These are phyloP conservation scores for Blepharisma japonicum DNA, from an alignment of 73 alveolate species.

Conservation along the genomic window DNA sequence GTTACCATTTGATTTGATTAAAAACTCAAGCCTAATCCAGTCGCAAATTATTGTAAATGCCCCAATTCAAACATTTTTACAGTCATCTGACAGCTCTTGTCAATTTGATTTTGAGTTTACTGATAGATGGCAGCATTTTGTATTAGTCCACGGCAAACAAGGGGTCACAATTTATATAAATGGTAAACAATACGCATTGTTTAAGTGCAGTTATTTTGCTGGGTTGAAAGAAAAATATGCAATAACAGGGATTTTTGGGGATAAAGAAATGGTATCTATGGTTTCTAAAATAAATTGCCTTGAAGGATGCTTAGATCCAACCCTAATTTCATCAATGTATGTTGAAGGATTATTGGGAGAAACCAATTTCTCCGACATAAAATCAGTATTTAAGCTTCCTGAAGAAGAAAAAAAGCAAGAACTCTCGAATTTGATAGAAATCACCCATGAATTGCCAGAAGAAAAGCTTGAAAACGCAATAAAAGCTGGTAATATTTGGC, in stretches of 20 bases:
- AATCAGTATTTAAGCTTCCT: neutral
- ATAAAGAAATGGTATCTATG: neutral
- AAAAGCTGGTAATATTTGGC: too few relatives aligned
- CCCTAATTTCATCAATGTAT: neutral
- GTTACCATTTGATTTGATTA: neutral
- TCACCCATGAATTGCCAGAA: too few relatives aligned
- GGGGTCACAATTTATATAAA: constrained; percentile 17
- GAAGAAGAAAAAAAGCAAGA: neutral
- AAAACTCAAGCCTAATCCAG: neutral
- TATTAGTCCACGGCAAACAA: neutral
- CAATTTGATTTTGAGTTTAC: neutral
- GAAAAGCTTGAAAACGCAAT: too few relatives aligned
- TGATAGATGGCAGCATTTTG: constrained; percentile 12
- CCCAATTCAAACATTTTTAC: constrained; percentile 20
- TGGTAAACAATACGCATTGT: neutral
- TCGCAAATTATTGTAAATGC: neutral
- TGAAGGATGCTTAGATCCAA: constrained; percentile 1
- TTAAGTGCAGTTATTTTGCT: constrained; percentile 3
- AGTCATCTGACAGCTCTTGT: neutral
- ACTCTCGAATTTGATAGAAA: too few relatives aligned
- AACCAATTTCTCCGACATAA: neutral
- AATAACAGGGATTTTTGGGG: constrained; percentile 11
- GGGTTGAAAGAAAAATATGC: neutral
- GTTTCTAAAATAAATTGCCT: neutral
- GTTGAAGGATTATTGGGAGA: neutral